A percentile compares a stretch with the other conserved stretches of the same genome.
These are phyloP conservation scores for Amniculicola lignicola DNA, from an alignment of 495 filamentous ascomycete species.

Conservation along the genomic window DNA sequence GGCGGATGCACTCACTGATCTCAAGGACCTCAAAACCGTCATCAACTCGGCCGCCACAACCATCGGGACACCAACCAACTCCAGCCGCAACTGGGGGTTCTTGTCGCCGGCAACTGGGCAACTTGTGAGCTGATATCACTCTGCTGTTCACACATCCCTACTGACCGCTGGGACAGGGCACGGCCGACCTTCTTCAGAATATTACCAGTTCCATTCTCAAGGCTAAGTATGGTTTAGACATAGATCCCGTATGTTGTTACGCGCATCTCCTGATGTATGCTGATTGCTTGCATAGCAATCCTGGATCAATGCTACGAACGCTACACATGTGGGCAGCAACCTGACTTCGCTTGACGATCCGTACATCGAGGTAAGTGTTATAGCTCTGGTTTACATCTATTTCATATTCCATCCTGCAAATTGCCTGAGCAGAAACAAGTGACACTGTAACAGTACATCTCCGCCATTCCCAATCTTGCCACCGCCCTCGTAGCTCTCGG, in stretches of 20 bases:
- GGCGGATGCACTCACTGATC: conserved; percentile 18
- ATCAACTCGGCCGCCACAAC: conserved; percentile 21
- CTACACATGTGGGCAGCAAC: background rate
- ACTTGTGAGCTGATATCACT: background rate
- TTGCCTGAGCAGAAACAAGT: too few species aligned
- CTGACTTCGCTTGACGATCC: conserved; percentile 7
- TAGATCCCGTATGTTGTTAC: conserved; percentile 10
- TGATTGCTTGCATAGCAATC: background rate
- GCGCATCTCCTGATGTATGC: background rate
- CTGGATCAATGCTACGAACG: conserved; percentile 13
- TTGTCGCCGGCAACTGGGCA: background rate
- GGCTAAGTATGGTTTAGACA: conserved; percentile 13
- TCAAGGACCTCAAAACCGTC: conserved; percentile 15
- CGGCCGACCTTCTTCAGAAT: conserved; percentile 21
- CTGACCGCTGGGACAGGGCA: conserved; percentile 7
- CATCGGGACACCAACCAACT: conserved; percentile 20
- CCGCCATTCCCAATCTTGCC: conserved; percentile 23
- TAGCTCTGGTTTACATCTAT: too few species aligned
- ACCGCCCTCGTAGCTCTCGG: conserved; percentile 23
- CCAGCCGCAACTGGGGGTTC: conserved; percentile 17
- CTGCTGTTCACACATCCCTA: background rate
- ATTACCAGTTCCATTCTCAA: conserved; percentile 13
- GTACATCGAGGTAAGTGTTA: conserved; percentile 17
- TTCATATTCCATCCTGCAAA: too few species aligned
- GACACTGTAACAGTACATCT: conserved; percentile 24